These are phyloP conservation scores for Sarocladium strictum DNA, from an alignment of 2,329 filamentous ascomycete genomes.

Conservation along the genomic window DNA sequence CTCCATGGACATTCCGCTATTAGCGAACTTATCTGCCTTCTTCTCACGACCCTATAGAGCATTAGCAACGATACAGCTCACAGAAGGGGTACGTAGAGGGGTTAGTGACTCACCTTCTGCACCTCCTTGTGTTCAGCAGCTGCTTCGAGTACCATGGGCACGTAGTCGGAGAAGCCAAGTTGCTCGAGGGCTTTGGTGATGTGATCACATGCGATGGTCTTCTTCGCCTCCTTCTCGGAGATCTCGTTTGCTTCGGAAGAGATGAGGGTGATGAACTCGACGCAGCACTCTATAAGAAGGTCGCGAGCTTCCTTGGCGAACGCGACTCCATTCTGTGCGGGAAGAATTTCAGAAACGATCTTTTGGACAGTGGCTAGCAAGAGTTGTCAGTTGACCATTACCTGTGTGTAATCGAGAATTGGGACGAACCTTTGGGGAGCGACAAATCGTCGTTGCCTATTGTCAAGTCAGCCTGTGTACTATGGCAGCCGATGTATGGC, in stretches of 20 bases:
- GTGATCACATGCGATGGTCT: conserved; percentile 97
- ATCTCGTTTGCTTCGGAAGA: conserved; percentile 99
- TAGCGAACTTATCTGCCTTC: conserved; percentile 94
- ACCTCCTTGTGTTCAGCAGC: conserved; percentile 89
- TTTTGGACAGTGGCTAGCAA: conserved; percentile 61
- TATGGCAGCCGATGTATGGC: conserved; percentile 5
- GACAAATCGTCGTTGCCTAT: conserved; percentile 58
- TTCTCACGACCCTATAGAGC: conserved; percentile 75
- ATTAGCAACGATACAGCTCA: background rate
- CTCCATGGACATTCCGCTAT: conserved; percentile 86
- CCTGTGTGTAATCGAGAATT: background rate
- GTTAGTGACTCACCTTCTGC: conserved; percentile 61
- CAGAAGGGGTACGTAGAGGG: conserved; percentile 42
- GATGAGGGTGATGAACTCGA: conserved; percentile 97
- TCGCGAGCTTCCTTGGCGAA: conserved; percentile 96
- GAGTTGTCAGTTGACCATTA: conserved; percentile 20
- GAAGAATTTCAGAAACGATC: conserved; percentile 92
- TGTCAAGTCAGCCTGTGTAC: background rate
- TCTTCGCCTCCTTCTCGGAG: conserved; percentile 97
- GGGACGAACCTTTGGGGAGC: conserved; percentile 53
- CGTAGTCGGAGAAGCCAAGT: conserved; percentile 88
- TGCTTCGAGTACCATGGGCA: conserved; percentile 78
- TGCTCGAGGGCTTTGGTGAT: conserved; percentile 92
- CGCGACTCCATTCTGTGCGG: conserved; percentile 65
- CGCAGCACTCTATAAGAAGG: conserved; percentile 94